Conservation (phyloP, 441 rosid genomes). For the Populus hybrid region DNA sequence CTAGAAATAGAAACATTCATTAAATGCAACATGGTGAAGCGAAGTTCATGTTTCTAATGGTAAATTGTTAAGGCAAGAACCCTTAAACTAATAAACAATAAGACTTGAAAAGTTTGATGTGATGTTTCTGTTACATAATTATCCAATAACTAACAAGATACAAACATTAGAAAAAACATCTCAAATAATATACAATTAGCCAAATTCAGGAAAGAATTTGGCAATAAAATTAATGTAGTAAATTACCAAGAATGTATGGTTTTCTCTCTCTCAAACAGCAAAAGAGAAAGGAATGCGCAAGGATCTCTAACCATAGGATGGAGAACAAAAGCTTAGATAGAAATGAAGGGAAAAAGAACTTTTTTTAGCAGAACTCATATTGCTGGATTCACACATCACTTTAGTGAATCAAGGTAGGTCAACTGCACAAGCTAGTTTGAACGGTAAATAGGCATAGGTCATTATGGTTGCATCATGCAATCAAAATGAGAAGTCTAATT, state of each 20-base stretch:
- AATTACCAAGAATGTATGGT: background rate
- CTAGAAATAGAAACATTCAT: background rate
- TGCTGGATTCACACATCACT: background rate
- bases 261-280: background rate
- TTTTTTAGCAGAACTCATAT: background rate
- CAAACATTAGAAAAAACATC: background rate
- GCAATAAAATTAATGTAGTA: background rate
- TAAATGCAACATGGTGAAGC: background rate
- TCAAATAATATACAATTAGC: background rate
- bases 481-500: background rate
- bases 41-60: background rate
- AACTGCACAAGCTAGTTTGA: background rate
- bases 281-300: background rate
- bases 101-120: background rate
- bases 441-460: background rate
- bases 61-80: background rate
- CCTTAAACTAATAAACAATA: background rate
- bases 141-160: background rate
- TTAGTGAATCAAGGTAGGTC: background rate
- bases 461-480: background rate
- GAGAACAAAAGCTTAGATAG: background rate
- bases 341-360: background rate
- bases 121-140: background rate
- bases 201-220: background rate
- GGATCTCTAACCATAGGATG: background rate